Conservation (phyloP, 106 monocot genomes). For the Amphibolis antarctica region DNA sequence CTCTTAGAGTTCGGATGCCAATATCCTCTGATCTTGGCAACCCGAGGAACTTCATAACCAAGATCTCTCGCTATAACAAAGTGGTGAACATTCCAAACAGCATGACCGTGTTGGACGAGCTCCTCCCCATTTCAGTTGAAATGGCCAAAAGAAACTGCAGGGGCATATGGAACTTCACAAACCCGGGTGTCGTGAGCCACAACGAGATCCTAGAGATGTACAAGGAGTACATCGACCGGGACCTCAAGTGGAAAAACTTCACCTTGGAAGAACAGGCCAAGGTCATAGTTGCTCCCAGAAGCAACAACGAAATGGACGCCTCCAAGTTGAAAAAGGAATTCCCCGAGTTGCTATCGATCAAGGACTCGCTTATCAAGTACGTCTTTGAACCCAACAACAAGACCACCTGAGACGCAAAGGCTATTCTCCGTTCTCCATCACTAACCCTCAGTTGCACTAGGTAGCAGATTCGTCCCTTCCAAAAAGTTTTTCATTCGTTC, state of each 20-base stretch:
- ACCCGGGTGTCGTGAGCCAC: conserved; percentile 21
- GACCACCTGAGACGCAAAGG: no score
- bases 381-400: conserved; percentile 20
- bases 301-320: conserved; percentile 21
- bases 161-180: conserved; percentile 24
- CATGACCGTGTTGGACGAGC: conserved; percentile 25
- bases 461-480: no score
- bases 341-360: conserved; percentile 18
- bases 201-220: conserved; percentile 26
- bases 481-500: no score
- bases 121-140: conserved; percentile 22
- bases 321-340: conserved; percentile 22
- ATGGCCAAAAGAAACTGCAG: conserved; percentile 20
- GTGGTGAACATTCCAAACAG: conserved; percentile 24
- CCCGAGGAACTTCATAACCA: conserved; percentile 19
- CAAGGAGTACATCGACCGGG: conserved; percentile 7
- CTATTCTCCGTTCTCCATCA: no score
- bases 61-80: conserved; percentile 17
- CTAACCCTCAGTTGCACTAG: no score
- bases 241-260: conserved; percentile 11
- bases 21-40: conserved; percentile 22
- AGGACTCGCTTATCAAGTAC: conserved; percentile 13
- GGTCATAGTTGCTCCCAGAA: conserved; percentile 18
- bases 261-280: conserved; percentile 22
- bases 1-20: conserved; percentile 19